These are phyloP conservation scores for Acrocalymma vagum DNA, from an alignment of 2,329 filamentous ascomycete species.

Conservation along the genomic window DNA sequence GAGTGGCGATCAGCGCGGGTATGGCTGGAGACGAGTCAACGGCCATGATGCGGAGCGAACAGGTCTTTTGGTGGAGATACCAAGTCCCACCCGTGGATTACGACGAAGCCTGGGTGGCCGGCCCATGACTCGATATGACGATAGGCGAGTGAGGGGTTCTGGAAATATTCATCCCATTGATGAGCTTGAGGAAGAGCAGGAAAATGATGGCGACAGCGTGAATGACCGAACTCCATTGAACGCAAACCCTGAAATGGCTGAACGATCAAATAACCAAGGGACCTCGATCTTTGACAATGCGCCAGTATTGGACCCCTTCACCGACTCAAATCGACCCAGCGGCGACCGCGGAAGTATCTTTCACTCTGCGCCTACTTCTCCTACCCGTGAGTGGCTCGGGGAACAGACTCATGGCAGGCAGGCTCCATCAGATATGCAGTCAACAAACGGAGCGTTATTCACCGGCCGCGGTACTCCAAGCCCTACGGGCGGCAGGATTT, in stretches of 20 bases:
- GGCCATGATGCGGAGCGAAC: constrained; percentile 54
- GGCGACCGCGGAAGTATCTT: constrained; percentile 29
- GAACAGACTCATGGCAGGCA: constrained; percentile 7
- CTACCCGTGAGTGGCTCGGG: constrained; percentile 18
- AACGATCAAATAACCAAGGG: constrained; percentile 22
- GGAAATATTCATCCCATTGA: constrained; percentile 70
- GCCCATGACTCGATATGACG: constrained; percentile 55
- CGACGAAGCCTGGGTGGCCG: constrained; percentile 49
- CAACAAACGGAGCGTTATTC: not conserved
- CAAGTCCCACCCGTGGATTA: constrained; percentile 58
- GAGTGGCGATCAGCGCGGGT: constrained; percentile 26
- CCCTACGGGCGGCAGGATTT: constrained; percentile 49
- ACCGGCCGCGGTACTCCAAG: constrained; percentile 21
- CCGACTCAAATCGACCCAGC: constrained; percentile 45
- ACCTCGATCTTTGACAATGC: constrained; percentile 37
- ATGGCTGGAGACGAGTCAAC: constrained; percentile 40
- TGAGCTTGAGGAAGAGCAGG: constrained; percentile 66
- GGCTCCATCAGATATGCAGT: not conserved
- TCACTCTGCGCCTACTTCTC: constrained; percentile 29
- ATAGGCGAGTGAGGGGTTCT: constrained; percentile 58
- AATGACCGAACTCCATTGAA: constrained; percentile 25
- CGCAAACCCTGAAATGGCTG: constrained; percentile 33
- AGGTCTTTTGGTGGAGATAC: constrained; percentile 56
- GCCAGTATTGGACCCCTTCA: constrained; percentile 52
- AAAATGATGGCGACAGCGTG: constrained; percentile 37